Evolutionary conservation across 768 basidiomycete genomes (phyloP).

Genomic region (Trametes punicea): DNA sequence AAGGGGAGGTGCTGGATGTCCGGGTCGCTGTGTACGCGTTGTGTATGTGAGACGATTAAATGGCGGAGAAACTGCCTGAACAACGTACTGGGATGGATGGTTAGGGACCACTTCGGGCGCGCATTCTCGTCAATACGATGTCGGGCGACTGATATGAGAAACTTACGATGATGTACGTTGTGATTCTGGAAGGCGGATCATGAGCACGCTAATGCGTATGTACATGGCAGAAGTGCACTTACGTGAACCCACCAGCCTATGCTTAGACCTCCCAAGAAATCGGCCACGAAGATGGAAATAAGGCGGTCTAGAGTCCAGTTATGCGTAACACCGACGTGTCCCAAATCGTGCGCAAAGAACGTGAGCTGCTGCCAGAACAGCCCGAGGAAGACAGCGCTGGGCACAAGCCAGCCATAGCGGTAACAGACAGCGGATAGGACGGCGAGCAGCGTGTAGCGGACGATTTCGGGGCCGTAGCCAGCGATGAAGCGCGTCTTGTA

Average conservation of each 20-base stretch:
- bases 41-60: not conserved
- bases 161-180: conserved; percentile 93
- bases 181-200: conserved; percentile 60
- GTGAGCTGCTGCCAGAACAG: conserved; percentile 94
- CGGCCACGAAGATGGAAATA: conserved; percentile 74
- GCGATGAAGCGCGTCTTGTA: conserved; percentile 80
- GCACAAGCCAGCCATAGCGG: conserved; percentile 56
- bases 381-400: conserved; percentile 80
- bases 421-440: conserved; percentile 60
- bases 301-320: conserved; percentile 79
- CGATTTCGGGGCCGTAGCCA: conserved; percentile 86
- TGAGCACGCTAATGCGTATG: conserved; percentile 7
- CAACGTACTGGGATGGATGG: conserved; percentile 85
- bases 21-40: conserved; percentile 53
- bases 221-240: conserved; percentile 40
- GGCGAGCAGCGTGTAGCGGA: conserved; percentile 72
- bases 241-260: conserved; percentile 98
- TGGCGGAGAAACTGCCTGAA: too few relatives aligned
- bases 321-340: conserved; percentile 92
- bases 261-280: conserved; percentile 90
- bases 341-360: conserved; percentile 91
- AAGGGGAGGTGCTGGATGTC: conserved; percentile 91
- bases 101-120: conserved; percentile 81
- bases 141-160: conserved; percentile 1
- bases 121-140: conserved; percentile 2